Conservation (phyloP, 139 green algal genomes). For the Bryopsis sp. region DNA sequence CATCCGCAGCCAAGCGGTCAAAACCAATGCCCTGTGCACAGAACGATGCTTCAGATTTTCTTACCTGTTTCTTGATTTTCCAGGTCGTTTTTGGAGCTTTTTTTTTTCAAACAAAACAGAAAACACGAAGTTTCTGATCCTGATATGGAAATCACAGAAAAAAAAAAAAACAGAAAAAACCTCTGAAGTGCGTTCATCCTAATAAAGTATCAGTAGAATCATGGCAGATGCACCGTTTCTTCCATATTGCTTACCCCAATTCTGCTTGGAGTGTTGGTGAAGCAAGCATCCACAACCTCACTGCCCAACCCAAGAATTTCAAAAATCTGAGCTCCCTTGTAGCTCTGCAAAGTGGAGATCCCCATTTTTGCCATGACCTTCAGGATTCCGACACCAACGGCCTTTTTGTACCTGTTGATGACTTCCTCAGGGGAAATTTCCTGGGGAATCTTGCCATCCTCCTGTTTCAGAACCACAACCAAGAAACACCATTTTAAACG, state of each 20-base stretch:
- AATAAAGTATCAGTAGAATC: too few relatives aligned
- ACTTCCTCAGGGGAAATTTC: slow-evolving; percentile 40
- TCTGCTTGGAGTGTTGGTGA: slow-evolving; percentile 73
- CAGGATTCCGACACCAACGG: slow-evolving; percentile 44
- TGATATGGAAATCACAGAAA: too few relatives aligned
- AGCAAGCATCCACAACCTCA: slow-evolving; percentile 82
- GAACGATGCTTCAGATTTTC: too few relatives aligned
- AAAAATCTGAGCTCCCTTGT: slow-evolving; percentile 98
- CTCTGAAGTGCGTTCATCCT: too few relatives aligned
- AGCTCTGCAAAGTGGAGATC: slow-evolving; percentile 87
- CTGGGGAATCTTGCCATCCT: slow-evolving; percentile 56
- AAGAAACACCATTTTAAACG: background rate
- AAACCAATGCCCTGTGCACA: slow-evolving; percentile 9
- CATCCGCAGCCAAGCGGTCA: slow-evolving; percentile 4
- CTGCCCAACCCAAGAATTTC: slow-evolving; percentile 73
- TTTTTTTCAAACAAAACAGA: too few relatives aligned
- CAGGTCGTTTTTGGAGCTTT: too few relatives aligned
- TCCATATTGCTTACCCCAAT: too few relatives aligned
- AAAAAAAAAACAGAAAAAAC: too few relatives aligned
- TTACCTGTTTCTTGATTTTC: too few relatives aligned
- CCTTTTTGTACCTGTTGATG: slow-evolving; percentile 71
- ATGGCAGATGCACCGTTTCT: too few relatives aligned
- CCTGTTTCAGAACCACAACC: background rate
- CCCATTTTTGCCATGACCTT: slow-evolving; percentile 94
- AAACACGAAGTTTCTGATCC: too few relatives aligned